A percentile compares a stretch with the other conserved stretches of the same genome.
Evolutionary conservation across 2,329 filamentous ascomycete genomes (phyloP).

Genomic region (Sporothrix schenckii): DNA sequence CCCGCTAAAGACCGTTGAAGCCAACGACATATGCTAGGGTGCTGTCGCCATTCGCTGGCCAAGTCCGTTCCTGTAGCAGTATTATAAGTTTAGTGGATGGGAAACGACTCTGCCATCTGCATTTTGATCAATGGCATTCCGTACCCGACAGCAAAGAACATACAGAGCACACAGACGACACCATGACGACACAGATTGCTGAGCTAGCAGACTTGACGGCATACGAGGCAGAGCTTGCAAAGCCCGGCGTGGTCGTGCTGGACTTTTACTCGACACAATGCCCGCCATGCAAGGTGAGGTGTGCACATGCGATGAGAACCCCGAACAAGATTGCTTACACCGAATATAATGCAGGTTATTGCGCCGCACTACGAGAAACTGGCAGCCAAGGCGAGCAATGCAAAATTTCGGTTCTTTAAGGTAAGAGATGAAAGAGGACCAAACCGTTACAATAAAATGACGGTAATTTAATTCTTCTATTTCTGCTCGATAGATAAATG

Average conservation of each 20-base stretch:
- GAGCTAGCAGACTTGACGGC: neutral
- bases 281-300: constrained; percentile 5
- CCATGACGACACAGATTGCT: neutral
- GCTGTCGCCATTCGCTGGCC: too few relatives aligned
- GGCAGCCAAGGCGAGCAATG: neutral
- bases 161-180: neutral
- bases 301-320: neutral
- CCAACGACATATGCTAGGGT: too few relatives aligned
- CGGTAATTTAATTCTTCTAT: neutral
- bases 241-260: constrained; percentile 3
- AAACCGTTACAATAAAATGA: neutral
- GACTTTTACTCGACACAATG: constrained; percentile 24
- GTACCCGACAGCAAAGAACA: too few relatives aligned
- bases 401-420: neutral
- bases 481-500: neutral
- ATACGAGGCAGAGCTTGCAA: constrained; percentile 40
- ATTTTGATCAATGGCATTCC: too few relatives aligned
- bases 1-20: too few relatives aligned
- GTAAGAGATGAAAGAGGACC: neutral
- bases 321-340: neutral
- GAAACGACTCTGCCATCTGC: too few relatives aligned
- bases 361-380: neutral
- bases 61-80: too few relatives aligned
- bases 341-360: neutral
- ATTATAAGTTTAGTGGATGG: too few relatives aligned